Evolutionary conservation across 768 basidiomycete genomes (phyloP), one percentile per base, ranked within the genome.

Genomic region (Lentinula boryana): DNA sequence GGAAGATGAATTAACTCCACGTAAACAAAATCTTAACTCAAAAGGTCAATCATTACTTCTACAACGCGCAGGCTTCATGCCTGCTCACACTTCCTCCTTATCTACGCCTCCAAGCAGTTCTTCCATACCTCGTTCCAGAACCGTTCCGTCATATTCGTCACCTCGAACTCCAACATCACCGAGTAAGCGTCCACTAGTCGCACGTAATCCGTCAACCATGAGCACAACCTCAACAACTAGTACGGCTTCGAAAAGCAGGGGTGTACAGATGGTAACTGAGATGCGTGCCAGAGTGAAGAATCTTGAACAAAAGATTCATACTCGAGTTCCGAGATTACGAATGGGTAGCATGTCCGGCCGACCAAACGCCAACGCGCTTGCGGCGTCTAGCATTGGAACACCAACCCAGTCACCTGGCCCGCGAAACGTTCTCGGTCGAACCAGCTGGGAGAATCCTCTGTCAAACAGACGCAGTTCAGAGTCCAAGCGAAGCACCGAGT

Each of bases 231-330:
- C 79, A 13, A 75, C 69, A 41, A 69, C 75, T 23, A 78, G 78
- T 58, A 81, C 81, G 3, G 74, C 82, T 12, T 81, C 89, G 4
- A 89, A 80, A 76, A 92, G 82, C 70, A 89, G 86, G 70, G 92
- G 91, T 31, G 90, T 93, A 3, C 91, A 94, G 68, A 94, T 95
- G 93, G 91, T 93, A 5, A 88, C 89, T 23, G 93, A 94, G 70
- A 92, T 95, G 88, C 84, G 93, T 44, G 91, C 90, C 41, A 82
- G 89, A 56, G 91, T 94, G 33, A 85, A 79, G 68, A 89, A 87
- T 65, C 74, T 94, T 41, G 90, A 93, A 67, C 90, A 91, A 74
- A 91, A 89, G 73, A 89, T 94, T 49, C 90, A 93, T 67, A 91
- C 90, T 48, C 88, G 89, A 48, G 91, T 94, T 55, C 92, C 91